Conservation (phyloP, 208 protist species). For the Porcisia deanei region DNA sequence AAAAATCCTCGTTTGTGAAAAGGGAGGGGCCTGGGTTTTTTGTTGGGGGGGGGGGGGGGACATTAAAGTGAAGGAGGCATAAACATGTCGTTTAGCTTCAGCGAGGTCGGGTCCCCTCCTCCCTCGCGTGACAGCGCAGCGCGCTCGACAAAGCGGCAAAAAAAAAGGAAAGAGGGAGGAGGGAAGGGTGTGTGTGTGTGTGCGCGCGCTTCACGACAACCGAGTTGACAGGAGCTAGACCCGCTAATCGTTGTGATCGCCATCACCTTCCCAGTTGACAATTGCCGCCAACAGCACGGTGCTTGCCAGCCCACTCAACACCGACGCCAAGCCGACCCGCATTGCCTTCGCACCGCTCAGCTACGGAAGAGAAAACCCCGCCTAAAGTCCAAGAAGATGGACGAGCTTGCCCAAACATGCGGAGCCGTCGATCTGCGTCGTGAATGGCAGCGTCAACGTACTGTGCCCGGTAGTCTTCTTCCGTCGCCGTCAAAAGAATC, state of each 20-base stretch:
- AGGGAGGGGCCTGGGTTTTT: background rate
- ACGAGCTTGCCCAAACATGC: slow-evolving; percentile 26
- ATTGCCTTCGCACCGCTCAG: background rate
- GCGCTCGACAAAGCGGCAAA: too few species aligned
- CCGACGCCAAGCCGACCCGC: background rate
- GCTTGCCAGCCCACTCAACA: background rate
- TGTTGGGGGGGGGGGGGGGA: too few species aligned
- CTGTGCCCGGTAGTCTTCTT: slow-evolving; percentile 35
- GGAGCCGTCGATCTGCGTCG: slow-evolving; percentile 27
- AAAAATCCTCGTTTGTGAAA: too few species aligned
- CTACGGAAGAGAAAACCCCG: background rate
- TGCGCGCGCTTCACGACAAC: background rate
- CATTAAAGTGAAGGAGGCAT: too few species aligned
- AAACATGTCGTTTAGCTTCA: background rate
- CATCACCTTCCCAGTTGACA: slow-evolving; percentile 4
- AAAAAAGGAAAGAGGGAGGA: too few species aligned
- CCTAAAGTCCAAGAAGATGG: slow-evolving; percentile 1
- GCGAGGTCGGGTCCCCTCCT: background rate
- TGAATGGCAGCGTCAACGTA: slow-evolving; percentile 36
- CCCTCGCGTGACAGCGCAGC: too few species aligned
- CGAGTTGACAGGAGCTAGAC: background rate
- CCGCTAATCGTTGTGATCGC: background rate
- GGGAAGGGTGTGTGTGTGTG: too few species aligned
- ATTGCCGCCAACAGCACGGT: background rate
- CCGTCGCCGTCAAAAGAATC: slow-evolving; percentile 36